phyloP scores from a whole-genome alignment of 202 grass and related monocot genomes.

The Setaria italica region DNA sequence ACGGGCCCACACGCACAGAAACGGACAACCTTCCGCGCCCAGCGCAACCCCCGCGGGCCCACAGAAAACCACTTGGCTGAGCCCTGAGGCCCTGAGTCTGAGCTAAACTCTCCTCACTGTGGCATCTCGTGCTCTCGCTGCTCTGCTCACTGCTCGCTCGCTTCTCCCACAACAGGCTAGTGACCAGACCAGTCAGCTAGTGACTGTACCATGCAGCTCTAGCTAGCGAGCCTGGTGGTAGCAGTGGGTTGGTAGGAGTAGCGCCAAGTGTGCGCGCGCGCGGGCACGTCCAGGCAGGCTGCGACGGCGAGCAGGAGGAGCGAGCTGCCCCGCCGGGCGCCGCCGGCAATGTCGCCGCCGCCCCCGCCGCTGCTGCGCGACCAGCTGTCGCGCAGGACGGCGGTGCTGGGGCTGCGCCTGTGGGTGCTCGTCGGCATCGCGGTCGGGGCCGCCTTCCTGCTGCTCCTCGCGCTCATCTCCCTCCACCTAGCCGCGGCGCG shows the following conservation, averaged over 20 bases:
- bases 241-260: not conserved
- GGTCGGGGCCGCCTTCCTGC: constrained; percentile 70
- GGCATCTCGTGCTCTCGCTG: constrained; percentile 11
- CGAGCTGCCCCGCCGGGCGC: not conserved
- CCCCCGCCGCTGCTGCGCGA: constrained; percentile 60
- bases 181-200: constrained; percentile 10
- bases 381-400: constrained; percentile 63
- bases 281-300: not conserved
- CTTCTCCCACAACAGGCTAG: constrained; percentile 22
- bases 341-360: constrained; percentile 43
- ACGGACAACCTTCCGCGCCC: constrained; percentile 54
- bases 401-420: constrained; percentile 71
- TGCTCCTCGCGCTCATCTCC: constrained; percentile 72
- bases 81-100: not conserved
- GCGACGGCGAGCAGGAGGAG: not conserved
- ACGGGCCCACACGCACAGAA: constrained; percentile 29
- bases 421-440: constrained; percentile 80
- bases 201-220: constrained; percentile 32
- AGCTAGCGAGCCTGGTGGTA: not conserved
- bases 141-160: not conserved
- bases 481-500: constrained; percentile 59
- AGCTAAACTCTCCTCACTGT: not conserved
- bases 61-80: constrained; percentile 3
- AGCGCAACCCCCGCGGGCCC: constrained; percentile 7
- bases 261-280: not conserved